A percentile compares a stretch with the other conserved stretches of the same genome.
These are phyloP conservation scores for Cinchona pubescens DNA, from an alignment of 257 asterid genomes.

Conservation along the genomic window DNA sequence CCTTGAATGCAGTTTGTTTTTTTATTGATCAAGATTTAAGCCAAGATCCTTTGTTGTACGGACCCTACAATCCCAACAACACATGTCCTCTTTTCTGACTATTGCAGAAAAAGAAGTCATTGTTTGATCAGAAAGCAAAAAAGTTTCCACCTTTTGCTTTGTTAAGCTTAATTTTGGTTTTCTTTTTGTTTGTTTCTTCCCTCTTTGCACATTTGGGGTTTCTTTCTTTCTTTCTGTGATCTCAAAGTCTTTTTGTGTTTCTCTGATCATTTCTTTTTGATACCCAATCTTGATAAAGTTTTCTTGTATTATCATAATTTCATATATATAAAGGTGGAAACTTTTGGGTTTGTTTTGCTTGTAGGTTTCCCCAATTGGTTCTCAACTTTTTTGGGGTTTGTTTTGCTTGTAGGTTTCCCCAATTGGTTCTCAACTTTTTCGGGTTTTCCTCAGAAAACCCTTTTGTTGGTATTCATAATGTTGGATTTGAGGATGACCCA, in stretches of 20 bases:
- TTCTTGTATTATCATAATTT: slow-evolving; percentile 3
- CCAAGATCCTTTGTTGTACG: slow-evolving; percentile 10
- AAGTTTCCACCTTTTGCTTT: slow-evolving; percentile 14
- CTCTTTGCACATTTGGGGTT: slow-evolving; percentile 30
- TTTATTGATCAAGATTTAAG: slow-evolving; percentile 4
- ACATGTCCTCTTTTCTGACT: slow-evolving; percentile 23
- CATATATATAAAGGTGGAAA: background rate
- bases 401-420: slow-evolving; percentile 12
- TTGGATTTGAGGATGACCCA: slow-evolving; percentile 22
- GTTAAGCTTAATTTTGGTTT: slow-evolving; percentile 11
- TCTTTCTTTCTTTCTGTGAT: slow-evolving; percentile 23
- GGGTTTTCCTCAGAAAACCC: slow-evolving; percentile 26
- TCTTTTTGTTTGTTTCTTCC: background rate
- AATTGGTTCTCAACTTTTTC: slow-evolving; percentile 3
- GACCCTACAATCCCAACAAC: slow-evolving; percentile 36
- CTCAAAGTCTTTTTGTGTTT: slow-evolving; percentile 24
- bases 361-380: slow-evolving; percentile 12
- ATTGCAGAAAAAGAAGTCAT: slow-evolving; percentile 30
- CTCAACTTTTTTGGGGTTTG: slow-evolving; percentile 23
- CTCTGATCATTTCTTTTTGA: slow-evolving; percentile 45
- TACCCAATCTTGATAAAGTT: slow-evolving; percentile 31
- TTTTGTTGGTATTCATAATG: slow-evolving; percentile 1
- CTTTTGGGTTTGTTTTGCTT: slow-evolving; percentile 17
- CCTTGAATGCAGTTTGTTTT: background rate
- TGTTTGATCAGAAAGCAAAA: slow-evolving; percentile 23